Conservation (phyloP, 148 eudicot genomes). For the Nyssa sinensis region DNA sequence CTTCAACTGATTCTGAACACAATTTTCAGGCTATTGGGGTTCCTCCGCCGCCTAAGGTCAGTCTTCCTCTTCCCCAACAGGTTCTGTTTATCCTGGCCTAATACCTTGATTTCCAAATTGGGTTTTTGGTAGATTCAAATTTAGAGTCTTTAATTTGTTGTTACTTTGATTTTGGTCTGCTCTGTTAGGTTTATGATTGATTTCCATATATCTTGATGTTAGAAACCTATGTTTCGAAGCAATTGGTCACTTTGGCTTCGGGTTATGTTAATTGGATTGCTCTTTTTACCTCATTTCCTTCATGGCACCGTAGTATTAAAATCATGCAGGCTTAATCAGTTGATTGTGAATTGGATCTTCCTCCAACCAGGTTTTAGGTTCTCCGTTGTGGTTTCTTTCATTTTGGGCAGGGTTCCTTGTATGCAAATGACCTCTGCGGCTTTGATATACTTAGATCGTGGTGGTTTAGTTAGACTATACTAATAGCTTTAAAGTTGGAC, state of each 20-base stretch:
- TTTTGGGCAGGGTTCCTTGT: background rate
- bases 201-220: background rate
- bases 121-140: background rate
- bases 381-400: background rate
- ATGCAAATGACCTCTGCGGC: background rate
- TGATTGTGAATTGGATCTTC: background rate
- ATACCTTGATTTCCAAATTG: background rate
- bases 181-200: background rate
- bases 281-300: background rate
- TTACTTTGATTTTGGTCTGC: background rate
- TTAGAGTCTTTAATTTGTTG: background rate
- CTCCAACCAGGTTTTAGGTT: background rate
- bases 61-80: background rate
- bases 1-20: slow-evolving; percentile 21
- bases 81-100: slow-evolving; percentile 25
- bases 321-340: background rate
- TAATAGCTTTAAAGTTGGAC: background rate
- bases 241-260: background rate
- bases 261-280: background rate
- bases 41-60: slow-evolving; percentile 59
- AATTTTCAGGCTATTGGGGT: slow-evolving; percentile 50
- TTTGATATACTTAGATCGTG: no score
- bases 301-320: background rate
- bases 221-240: background rate
- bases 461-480: no score